These are phyloP conservation scores for Colletotrichum tropicicola DNA, from an alignment of 2,329 filamentous ascomycete species.

Conservation along the genomic window DNA sequence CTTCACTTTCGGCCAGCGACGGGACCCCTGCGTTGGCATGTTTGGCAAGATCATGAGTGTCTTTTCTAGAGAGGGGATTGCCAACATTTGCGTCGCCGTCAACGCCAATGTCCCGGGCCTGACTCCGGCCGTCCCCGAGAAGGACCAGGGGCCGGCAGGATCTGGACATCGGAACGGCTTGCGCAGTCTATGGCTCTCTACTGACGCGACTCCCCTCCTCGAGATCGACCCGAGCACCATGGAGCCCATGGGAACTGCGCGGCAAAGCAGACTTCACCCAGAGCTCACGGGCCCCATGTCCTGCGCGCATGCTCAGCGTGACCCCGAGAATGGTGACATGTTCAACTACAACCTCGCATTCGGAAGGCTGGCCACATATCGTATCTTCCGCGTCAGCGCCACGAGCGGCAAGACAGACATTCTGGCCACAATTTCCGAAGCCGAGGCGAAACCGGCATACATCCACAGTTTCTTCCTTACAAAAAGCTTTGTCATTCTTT, in stretches of 20 bases:
- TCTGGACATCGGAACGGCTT: constrained; percentile 33
- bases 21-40: constrained; percentile 78
- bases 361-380: constrained; percentile 66
- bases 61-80: constrained; percentile 51
- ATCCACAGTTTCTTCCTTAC: constrained; percentile 87
- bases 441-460: constrained; percentile 65
- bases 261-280: constrained; percentile 71
- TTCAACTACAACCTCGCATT: constrained; percentile 85
- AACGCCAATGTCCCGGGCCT: constrained; percentile 71
- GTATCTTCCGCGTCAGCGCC: constrained; percentile 73
- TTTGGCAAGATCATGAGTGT: constrained; percentile 76
- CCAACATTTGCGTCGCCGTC: constrained; percentile 74
- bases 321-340: constrained; percentile 77
- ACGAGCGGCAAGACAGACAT: constrained; percentile 73
- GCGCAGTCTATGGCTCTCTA: constrained; percentile 61
- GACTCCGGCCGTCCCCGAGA: constrained; percentile 20
- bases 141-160: constrained; percentile 23
- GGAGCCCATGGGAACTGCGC: constrained; percentile 73
- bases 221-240: constrained; percentile 75
- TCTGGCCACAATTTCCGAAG: constrained; percentile 70
- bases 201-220: constrained; percentile 66
- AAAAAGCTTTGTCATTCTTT: constrained; percentile 75
- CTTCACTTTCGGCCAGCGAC: constrained; percentile 75
- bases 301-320: constrained; percentile 76
- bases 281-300: constrained; percentile 73